Evolutionary conservation across 1,139 yeast genomes (phyloP).

Genomic region (Barnettozyma hawaiiensis): DNA sequence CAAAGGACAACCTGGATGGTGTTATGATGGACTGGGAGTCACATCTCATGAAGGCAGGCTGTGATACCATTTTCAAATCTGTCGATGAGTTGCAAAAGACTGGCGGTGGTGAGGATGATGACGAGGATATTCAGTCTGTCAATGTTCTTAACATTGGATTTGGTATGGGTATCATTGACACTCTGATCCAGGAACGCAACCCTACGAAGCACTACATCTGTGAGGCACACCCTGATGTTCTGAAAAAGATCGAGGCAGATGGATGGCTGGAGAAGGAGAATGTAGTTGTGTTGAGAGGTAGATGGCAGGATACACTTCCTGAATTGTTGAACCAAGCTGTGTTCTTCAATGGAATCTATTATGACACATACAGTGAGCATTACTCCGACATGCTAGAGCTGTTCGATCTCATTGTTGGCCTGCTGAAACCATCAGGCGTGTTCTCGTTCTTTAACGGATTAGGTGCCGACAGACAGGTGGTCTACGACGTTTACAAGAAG

Average conservation of each 20-base stretch:
- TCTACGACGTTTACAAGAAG: conserved; percentile 83
- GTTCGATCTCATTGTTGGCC: conserved; percentile 75
- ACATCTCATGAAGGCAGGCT: conserved; percentile 73
- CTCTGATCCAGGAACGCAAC: conserved; percentile 53
- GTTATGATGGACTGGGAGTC: conserved; percentile 99
- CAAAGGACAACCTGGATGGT: conserved; percentile 73
- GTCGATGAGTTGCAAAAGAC: conserved; percentile 49
- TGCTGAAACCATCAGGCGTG: conserved; percentile 72
- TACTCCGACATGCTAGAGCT: conserved; percentile 79
- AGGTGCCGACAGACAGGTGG: conserved; percentile 89
- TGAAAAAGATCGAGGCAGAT: conserved; percentile 56
- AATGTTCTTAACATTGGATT: conserved; percentile 80
- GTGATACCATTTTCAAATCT: conserved; percentile 54
- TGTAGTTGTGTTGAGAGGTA: conserved; percentile 74
- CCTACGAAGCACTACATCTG: conserved; percentile 80
- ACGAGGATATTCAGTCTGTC: conserved; percentile 36
- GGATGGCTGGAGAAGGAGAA: conserved; percentile 81
- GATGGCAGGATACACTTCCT: conserved; percentile 85
- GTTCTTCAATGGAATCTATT: conserved; percentile 85
- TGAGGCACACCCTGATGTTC: conserved; percentile 93
- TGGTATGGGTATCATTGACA: conserved; percentile 94
- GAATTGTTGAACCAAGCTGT: conserved; percentile 58
- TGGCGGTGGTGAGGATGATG: conserved; percentile 35
- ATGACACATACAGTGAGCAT: conserved; percentile 91
- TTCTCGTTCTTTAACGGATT: conserved; percentile 92